Base-by-base conservation (phyloP, 208 protist species). In the Crithidia fasciculata region DNA sequence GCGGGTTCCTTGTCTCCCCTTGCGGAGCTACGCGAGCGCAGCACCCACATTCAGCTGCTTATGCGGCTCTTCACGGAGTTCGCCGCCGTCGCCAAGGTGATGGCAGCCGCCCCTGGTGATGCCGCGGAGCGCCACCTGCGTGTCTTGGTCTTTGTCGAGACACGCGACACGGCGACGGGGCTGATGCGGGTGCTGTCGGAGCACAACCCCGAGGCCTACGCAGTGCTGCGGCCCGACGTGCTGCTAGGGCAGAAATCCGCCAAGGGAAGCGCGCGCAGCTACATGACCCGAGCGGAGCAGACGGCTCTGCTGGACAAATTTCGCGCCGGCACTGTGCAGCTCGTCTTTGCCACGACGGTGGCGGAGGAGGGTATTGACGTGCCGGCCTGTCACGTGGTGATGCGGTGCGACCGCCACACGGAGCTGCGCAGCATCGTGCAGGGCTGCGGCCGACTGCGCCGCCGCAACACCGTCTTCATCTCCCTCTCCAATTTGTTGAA, bases 301-400 rank as follows among this genome's bases (percentile, higher is more conserved):
- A 58, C 56, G 10, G 37, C 53, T 5, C 62, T 83, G 41, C 12
- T 96, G 15, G 52, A 67, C 2, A 16, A 52, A 5, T 95, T 94
- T 61, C 67, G 76, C 6, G 10, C 16, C 19, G 85, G 88, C 44
- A 28, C 55, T 8, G 54, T 73, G 67, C 82, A 76, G 36, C 70
- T 93, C n/a, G 44, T 96, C n/a, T 74, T 96, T n/a, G 75, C 91
- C 43, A 95, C 91, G 36, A 82, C 82, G 18, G 85, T 96, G 4
- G 82, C 72, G 12, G 84, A 95, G 72, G 89, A 96, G 63, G 89
- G 91, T 37, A 63, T 96, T 18, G 91, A 95, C 54, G 72, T 96
- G 50, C 78, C 73, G 13, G 49, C 28, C 0, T 96, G 91, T 67
- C 91, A 85, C 56, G 16, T 92, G 36, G 88, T 96, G 18, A 50